Conservation (phyloP, 192 early-diverging fungal species). For the Umbelopsis sp. region DNA sequence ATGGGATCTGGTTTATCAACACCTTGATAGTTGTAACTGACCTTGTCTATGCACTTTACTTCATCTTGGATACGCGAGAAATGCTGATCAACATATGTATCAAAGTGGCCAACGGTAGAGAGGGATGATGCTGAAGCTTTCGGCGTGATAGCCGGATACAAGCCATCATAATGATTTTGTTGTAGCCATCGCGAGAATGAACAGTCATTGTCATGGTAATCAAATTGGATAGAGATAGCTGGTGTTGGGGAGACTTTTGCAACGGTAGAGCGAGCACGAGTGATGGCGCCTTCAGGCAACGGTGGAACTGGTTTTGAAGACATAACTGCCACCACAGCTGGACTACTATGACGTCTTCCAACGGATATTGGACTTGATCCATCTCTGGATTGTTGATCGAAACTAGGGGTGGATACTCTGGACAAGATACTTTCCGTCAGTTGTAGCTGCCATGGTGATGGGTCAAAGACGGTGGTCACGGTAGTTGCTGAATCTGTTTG, state of each 20-base stretch:
- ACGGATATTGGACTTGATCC: not conserved
- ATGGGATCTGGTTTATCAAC: not conserved
- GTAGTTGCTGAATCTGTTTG: not conserved
- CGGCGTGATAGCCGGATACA: not conserved
- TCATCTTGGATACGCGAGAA: not conserved
- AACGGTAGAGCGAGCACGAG: not conserved
- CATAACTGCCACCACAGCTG: not conserved
- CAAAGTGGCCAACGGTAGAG: not conserved
- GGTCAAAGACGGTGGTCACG: not conserved
- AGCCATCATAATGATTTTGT: not conserved
- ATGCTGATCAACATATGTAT: constrained; percentile 4
- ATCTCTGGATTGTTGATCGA: not conserved
- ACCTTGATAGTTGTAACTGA: not conserved
- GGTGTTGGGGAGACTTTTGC: not conserved
- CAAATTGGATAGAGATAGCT: not conserved
- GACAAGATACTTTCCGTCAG: constrained; percentile 5
- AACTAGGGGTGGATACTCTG: not conserved
- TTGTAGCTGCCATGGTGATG: not conserved
- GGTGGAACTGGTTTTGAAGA: not conserved
- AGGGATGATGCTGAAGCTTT: not conserved
- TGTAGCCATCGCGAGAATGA: constrained; percentile 1
- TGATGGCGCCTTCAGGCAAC: not conserved
- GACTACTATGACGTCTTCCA: not conserved
- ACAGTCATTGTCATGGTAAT: not conserved
- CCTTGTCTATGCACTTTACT: not conserved